Conservation (phyloP, 768 basidiomycete species). For the Agrocybe pediades region DNA sequence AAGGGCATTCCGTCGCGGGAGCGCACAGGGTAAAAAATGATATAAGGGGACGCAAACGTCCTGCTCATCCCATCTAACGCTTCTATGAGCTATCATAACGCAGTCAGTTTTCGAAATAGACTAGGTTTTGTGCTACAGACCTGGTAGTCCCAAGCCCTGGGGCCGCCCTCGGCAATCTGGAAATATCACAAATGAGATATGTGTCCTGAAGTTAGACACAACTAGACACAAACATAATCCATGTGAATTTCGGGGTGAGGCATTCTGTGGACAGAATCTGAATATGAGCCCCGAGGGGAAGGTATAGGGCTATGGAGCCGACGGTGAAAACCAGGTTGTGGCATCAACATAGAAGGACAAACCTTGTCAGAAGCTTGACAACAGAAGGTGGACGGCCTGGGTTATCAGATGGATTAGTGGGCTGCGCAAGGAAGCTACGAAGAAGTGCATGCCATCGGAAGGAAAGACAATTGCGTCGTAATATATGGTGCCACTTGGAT, state of each 20-base stretch:
- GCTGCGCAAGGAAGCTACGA: background rate
- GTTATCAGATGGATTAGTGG: background rate
- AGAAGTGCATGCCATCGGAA: constrained; percentile 51
- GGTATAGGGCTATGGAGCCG: constrained; percentile 39
- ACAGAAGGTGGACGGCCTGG: constrained; percentile 70
- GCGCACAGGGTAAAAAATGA: constrained; percentile 75
- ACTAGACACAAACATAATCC: constrained; percentile 58
- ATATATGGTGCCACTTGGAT: constrained; percentile 56
- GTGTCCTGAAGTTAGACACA: constrained; percentile 2
- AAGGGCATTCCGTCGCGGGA: constrained; percentile 84
- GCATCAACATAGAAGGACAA: constrained; percentile 12
- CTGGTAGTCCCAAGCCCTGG: constrained; percentile 73
- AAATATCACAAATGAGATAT: constrained; percentile 14
- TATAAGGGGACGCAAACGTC: constrained; percentile 78
- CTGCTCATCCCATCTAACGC: constrained; percentile 80
- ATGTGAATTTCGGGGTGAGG: constrained; percentile 86
- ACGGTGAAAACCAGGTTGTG: background rate
- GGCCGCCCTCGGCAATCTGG: constrained; percentile 71
- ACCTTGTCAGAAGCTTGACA: constrained; percentile 77
- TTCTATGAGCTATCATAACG: constrained; percentile 58
- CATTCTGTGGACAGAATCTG: constrained; percentile 55
- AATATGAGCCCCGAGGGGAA: constrained; percentile 46
- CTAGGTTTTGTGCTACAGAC: constrained; percentile 38
- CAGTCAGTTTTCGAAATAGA: constrained; percentile 12
- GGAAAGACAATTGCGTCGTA: constrained; percentile 79